These are phyloP conservation scores for Hymenotorrendiella dingleyae DNA, from an alignment of 2,329 filamentous ascomycete species.

Conservation along the genomic window DNA sequence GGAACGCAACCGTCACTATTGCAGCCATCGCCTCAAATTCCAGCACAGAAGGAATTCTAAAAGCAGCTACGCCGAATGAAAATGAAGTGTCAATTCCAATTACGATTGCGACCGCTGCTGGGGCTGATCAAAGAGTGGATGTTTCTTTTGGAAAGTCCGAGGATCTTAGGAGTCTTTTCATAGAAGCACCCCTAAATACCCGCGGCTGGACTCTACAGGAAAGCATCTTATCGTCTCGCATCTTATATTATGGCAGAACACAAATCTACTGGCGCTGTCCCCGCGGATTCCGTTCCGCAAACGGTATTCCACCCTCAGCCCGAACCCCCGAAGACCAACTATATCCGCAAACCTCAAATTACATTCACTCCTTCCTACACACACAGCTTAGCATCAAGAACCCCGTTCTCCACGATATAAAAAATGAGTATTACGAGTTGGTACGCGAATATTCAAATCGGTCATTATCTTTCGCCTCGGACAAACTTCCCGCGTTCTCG, in stretches of 20 bases:
- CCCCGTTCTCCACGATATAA: too few relatives aligned
- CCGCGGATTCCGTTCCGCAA: not conserved
- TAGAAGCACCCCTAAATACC: not conserved
- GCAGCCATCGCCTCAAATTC: conserved; percentile 8
- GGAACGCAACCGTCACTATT: not conserved
- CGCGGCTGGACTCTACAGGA: conserved; percentile 2
- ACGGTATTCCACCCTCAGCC: not conserved
- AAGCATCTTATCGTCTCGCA: not conserved
- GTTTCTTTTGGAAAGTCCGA: not conserved
- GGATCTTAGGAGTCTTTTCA: not conserved
- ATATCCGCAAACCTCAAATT: not conserved
- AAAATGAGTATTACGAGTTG: not conserved
- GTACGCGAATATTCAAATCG: not conserved
- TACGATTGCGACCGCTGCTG: not conserved
- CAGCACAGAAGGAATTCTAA: conserved; percentile 7
- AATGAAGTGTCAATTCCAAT: not conserved
- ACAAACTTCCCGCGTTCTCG: conserved; percentile 1
- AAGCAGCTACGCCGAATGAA: not conserved
- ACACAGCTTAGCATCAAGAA: too few relatives aligned
- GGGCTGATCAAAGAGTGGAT: too few relatives aligned
- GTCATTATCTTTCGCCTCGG: not conserved
- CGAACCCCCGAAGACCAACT: not conserved
- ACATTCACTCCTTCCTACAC: not conserved
- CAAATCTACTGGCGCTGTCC: not conserved
- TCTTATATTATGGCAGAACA: not conserved